Evolutionary conservation across 345 rosid genomes (phyloP).

Genomic region (Anastatica hierochuntica): DNA sequence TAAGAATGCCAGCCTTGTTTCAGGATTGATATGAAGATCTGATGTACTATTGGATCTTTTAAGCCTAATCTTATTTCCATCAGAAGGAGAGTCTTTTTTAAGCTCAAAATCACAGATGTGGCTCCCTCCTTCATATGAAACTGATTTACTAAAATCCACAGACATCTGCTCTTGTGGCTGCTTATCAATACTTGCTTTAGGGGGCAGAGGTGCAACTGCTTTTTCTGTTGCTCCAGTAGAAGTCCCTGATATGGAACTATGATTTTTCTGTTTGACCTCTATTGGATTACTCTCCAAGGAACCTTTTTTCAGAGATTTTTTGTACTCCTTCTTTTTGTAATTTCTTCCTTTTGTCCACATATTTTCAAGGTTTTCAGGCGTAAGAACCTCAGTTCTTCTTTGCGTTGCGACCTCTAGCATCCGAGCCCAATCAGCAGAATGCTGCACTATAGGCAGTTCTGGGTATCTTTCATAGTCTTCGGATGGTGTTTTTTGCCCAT

Average conservation of each 20-base stretch:
- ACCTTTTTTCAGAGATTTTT: conserved; percentile 28
- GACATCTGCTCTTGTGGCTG: conserved; percentile 22
- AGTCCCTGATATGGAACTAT: conserved; percentile 19
- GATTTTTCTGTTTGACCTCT: conserved; percentile 21
- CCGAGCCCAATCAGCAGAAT: conserved; percentile 71
- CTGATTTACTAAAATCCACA: conserved; percentile 23
- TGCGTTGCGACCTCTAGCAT: conserved; percentile 73
- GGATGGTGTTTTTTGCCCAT: conserved; percentile 23
- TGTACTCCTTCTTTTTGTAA: conserved; percentile 69
- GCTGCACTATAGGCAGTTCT: conserved; percentile 35
- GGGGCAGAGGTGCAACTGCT: conserved; percentile 26
- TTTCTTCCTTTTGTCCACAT: conserved; percentile 98
- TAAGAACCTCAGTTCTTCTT: conserved; percentile 90
- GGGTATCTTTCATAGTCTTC: conserved; percentile 19
- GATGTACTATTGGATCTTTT: conserved; percentile 87
- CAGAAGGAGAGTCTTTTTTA: conserved; percentile 18
- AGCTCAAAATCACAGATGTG: conserved; percentile 21
- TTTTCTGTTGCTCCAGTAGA: conserved; percentile 34
- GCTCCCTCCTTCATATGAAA: conserved; percentile 24
- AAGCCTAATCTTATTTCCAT: conserved; percentile 50
- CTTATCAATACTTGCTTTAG: conserved; percentile 30
- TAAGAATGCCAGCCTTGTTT: conserved; percentile 33
- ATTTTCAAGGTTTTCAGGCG: conserved; percentile 96
- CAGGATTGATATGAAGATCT: conserved; percentile 44
- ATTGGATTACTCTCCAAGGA: conserved; percentile 12